phyloP scores from a whole-genome alignment of 345 rosid genomes.

The Camelina hispida region DNA sequence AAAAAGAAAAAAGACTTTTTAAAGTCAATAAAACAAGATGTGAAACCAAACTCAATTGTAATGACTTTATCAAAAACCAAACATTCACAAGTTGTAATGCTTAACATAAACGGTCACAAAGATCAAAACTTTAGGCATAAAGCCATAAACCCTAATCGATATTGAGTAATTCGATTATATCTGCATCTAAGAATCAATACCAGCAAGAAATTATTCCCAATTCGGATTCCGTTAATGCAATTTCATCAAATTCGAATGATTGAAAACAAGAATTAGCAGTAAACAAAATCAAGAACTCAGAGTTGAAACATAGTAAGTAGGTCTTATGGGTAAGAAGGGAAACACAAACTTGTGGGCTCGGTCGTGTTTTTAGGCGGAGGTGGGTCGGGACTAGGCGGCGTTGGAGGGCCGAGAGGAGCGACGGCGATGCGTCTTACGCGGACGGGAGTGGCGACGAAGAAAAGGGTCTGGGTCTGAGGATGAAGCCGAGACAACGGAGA shows the following conservation, averaged over 20 bases:
- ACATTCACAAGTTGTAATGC: not conserved
- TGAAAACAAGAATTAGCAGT: not conserved
- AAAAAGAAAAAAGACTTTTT: not conserved
- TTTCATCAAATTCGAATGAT: not conserved
- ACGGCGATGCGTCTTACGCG: slow-evolving; percentile 42
- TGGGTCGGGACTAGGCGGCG: slow-evolving; percentile 53
- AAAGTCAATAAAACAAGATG: not conserved
- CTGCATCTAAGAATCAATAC: not conserved
- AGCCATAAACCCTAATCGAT: not conserved
- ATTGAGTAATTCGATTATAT: not conserved
- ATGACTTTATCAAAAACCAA: not conserved
- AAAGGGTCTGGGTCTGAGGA: slow-evolving; percentile 40
- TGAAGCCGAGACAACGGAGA: slow-evolving; percentile 19
- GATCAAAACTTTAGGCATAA: slow-evolving; percentile 14
- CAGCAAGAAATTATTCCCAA: not conserved
- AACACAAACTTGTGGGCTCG: slow-evolving; percentile 44
- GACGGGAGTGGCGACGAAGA: slow-evolving; percentile 21
- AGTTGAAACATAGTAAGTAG: not conserved
- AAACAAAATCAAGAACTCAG: not conserved
- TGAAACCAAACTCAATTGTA: not conserved
- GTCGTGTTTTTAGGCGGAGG: slow-evolving; percentile 44
- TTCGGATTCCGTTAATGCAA: not conserved
- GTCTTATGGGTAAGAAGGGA: not conserved
- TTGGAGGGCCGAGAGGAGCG: slow-evolving; percentile 43
- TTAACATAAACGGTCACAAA: not conserved